Conservation (phyloP, 139 green algal species). For the Pseudopediastrum boryanum region DNA sequence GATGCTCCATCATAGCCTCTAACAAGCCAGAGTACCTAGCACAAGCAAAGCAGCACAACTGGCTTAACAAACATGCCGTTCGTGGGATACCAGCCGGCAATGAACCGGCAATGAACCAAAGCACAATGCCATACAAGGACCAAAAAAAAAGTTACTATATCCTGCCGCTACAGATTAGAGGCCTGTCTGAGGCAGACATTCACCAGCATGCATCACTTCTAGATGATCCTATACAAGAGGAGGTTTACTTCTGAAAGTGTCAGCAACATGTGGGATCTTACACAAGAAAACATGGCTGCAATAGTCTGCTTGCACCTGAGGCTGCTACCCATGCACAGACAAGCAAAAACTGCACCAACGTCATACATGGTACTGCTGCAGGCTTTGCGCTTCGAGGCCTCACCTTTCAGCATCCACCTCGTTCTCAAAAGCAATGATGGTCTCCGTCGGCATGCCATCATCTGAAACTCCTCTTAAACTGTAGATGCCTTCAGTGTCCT, state of each 20-base stretch:
- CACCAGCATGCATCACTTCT: too few relatives aligned
- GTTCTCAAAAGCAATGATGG: conserved; percentile 83
- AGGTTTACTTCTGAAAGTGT: neutral
- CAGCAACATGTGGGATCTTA: neutral
- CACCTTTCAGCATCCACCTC: conserved; percentile 76
- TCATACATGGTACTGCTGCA: neutral
- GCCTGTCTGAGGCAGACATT: too few relatives aligned
- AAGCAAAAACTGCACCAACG: neutral
- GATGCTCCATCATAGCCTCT: conserved; percentile 81
- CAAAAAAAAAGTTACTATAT: too few relatives aligned
- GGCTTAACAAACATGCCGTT: too few relatives aligned
- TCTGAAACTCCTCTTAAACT: conserved; percentile 57
- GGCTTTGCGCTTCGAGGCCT: neutral
- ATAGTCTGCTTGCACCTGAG: neutral
- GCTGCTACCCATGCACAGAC: neutral
- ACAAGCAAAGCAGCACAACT: too few relatives aligned
- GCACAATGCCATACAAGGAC: too few relatives aligned
- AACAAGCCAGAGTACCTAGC: conserved; percentile 72
- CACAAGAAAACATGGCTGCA: neutral
- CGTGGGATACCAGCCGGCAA: too few relatives aligned
- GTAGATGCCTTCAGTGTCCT: conserved; percentile 88
- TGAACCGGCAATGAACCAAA: too few relatives aligned
- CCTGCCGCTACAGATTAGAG: too few relatives aligned
- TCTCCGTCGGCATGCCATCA: conserved; percentile 77
- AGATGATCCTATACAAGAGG: neutral